Percentiles rank a stretch among this genome's conserved stretches.
phyloP scores from a whole-genome alignment of 192 early-diverging fungal species.

The Geranomyces variabilis region DNA sequence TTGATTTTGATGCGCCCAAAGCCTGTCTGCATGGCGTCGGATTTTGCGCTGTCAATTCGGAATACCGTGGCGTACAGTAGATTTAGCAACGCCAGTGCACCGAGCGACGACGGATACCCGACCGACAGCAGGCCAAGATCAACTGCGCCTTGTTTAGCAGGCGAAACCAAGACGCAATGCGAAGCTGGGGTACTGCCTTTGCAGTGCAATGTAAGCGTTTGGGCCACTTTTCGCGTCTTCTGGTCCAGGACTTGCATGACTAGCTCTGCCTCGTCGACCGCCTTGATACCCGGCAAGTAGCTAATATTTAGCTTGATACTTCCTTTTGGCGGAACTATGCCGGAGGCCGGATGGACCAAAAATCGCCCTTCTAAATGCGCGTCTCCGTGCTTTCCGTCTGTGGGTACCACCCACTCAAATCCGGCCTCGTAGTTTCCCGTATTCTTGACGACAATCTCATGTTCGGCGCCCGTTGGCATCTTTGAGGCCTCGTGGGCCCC shows the following conservation, averaged over 20 bases:
- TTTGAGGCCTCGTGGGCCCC: background rate
- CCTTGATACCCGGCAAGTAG: conserved; percentile 47
- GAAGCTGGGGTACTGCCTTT: conserved; percentile 41
- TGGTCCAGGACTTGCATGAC: conserved; percentile 35
- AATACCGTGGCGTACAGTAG: conserved; percentile 11
- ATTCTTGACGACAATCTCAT: conserved; percentile 24
- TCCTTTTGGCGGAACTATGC: conserved; percentile 24
- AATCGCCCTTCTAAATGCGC: conserved; percentile 40
- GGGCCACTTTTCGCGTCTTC: conserved; percentile 1
- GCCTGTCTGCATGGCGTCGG: background rate
- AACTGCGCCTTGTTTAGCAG: conserved; percentile 48
- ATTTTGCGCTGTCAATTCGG: background rate
- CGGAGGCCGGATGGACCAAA: conserved; percentile 31
- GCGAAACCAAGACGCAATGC: conserved; percentile 40
- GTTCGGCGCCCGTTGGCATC: background rate
- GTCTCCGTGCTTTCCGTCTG: background rate
- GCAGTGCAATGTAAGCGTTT: conserved; percentile 33
- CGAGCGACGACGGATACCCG: background rate
- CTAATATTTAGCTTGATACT: conserved; percentile 25
- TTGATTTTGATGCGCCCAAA: conserved; percentile 38
- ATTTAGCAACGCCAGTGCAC: background rate
- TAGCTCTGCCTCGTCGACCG: conserved; percentile 31
- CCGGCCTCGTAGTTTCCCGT: conserved; percentile 38
- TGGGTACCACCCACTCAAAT: conserved; percentile 36
- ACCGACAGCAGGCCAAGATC: conserved; percentile 48